A percentile compares a stretch with the other conserved stretches of the same genome.
Evolutionary conservation across 2,329 filamentous ascomycete species (phyloP).

Genomic region (Aspergillus sp.): DNA sequence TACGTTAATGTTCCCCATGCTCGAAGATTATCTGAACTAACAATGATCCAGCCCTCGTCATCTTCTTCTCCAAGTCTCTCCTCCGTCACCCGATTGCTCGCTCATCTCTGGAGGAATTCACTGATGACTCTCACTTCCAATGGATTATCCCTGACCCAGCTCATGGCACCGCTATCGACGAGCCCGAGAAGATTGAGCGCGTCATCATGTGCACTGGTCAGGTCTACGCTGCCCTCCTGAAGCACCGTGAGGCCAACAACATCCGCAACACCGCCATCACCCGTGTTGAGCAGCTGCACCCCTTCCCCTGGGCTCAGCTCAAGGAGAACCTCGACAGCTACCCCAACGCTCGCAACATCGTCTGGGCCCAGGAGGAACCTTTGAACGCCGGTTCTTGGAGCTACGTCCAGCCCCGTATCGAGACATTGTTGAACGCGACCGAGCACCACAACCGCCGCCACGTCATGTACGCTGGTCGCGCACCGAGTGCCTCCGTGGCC

Average conservation of each 20-base stretch:
- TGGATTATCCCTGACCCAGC: constrained; percentile 94
- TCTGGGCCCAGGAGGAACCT: constrained; percentile 97
- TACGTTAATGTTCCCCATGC: constrained; percentile 55
- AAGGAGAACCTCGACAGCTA: constrained; percentile 97
- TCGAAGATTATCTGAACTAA: constrained; percentile 21
- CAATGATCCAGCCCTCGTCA: constrained; percentile 70
- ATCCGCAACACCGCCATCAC: constrained; percentile 92
- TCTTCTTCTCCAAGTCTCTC: constrained; percentile 98
- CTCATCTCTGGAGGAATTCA: constrained; percentile 88
- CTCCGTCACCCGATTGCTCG: constrained; percentile 92
- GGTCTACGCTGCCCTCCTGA: constrained; percentile 87
- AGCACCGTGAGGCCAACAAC: constrained; percentile 85
- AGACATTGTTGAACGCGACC: constrained; percentile 93
- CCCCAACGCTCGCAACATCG: constrained; percentile 95
- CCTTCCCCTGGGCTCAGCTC: constrained; percentile 97
- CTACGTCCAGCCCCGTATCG: constrained; percentile 95
- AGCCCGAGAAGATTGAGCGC: constrained; percentile 85
- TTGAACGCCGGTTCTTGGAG: constrained; percentile 97
- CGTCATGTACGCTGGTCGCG: constrained; percentile 94
- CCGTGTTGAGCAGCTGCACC: constrained; percentile 95
- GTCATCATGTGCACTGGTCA: constrained; percentile 95
- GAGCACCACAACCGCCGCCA: constrained; percentile 89
- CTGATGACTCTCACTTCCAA: constrained; percentile 87
- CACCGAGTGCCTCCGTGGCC: constrained; percentile 90
- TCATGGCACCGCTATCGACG: constrained; percentile 75